Evolutionary conservation across 345 rosid genomes (phyloP).

Genomic region (Balakata baccata): DNA sequence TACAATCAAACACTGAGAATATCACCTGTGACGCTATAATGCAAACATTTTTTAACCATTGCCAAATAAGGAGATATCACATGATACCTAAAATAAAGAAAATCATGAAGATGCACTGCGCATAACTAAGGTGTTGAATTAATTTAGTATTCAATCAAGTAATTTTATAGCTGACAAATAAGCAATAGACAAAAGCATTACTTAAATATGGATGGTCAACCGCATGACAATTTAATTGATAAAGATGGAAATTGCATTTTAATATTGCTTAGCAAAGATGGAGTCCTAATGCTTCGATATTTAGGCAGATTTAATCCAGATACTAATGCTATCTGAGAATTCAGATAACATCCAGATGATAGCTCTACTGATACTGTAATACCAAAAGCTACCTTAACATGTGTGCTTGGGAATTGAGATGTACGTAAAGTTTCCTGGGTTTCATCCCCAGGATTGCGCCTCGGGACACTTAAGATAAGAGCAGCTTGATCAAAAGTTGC

Average conservation of each 20-base stretch:
- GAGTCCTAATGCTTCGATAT: neutral
- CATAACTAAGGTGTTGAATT: neutral
- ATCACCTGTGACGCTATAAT: neutral
- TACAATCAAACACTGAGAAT: too few relatives aligned
- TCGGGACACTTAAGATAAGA: constrained; percentile 39
- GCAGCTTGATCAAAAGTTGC: constrained; percentile 43
- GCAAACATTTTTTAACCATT: neutral
- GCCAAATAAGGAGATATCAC: neutral
- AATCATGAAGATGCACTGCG: neutral
- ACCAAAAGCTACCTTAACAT: constrained; percentile 32
- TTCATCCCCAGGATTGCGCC: constrained; percentile 33
- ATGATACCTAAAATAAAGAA: neutral
- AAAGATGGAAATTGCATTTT: neutral
- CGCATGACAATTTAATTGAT: neutral
- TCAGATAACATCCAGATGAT: neutral
- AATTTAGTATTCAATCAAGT: neutral
- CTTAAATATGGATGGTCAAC: neutral
- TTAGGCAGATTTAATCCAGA: neutral
- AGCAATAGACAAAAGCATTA: neutral
- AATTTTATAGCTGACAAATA: neutral
- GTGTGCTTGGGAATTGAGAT: constrained; percentile 39
- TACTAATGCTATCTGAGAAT: neutral
- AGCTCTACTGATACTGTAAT: neutral
- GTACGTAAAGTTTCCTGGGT: constrained; percentile 41
- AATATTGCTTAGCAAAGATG: neutral